phyloP scores from a whole-genome alignment of 2,329 filamentous ascomycete genomes.

The Paramyrothecium sp. region DNA sequence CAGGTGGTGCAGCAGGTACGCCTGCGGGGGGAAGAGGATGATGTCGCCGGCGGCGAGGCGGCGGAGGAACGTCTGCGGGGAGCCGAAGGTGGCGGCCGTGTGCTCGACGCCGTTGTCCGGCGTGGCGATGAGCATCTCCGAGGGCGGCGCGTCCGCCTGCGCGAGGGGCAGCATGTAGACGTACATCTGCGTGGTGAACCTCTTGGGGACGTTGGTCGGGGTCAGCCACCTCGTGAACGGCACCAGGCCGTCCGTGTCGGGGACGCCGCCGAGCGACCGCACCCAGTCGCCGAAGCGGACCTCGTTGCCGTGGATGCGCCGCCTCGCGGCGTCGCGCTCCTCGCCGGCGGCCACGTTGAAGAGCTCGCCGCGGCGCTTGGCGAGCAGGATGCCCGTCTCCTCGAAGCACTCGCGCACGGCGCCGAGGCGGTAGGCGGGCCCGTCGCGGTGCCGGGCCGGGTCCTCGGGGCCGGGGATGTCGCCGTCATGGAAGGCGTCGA shows the following conservation, averaged over 20 bases:
- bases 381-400: slow-evolving; percentile 86
- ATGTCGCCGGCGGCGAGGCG: slow-evolving; percentile 64
- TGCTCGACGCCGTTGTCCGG: slow-evolving; percentile 68
- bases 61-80: slow-evolving; percentile 66
- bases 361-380: slow-evolving; percentile 51
- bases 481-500: slow-evolving; percentile 77
- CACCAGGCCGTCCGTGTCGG: slow-evolving; percentile 67
- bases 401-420: slow-evolving; percentile 93
- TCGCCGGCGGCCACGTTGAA: slow-evolving; percentile 56
- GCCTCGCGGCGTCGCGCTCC: slow-evolving; percentile 64
- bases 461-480: slow-evolving; percentile 42
- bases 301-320: slow-evolving; percentile 64
- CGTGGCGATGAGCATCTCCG: slow-evolving; percentile 60
- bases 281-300: slow-evolving; percentile 68
- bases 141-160: slow-evolving; percentile 33
- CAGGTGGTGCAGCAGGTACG: slow-evolving; percentile 66
- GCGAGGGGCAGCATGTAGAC: slow-evolving; percentile 74
- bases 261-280: slow-evolving; percentile 49
- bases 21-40: slow-evolving; percentile 88
- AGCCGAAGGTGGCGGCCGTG: slow-evolving; percentile 76
- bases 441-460: slow-evolving; percentile 65
- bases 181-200: slow-evolving; percentile 97
- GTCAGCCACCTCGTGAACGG: slow-evolving; percentile 95
- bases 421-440: slow-evolving; percentile 71
- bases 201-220: slow-evolving; percentile 65